Conservation (phyloP, 2,329 filamentous ascomycete genomes). For the Colletotrichum somersetense region DNA sequence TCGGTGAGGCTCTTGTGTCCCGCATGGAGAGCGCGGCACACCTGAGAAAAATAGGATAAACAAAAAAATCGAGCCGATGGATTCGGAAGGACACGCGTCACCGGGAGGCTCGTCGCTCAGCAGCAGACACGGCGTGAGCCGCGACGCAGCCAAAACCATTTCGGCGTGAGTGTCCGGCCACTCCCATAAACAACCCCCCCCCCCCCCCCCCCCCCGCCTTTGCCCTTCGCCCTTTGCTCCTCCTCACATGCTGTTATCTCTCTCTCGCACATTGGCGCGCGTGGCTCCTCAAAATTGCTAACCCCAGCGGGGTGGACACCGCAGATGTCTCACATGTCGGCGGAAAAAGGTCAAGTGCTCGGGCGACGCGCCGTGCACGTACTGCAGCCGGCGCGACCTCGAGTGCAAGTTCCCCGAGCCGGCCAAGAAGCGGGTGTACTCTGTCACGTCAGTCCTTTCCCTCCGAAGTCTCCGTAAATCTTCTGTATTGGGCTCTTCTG, state of each 20-base stretch:
- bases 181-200: neutral
- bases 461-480: neutral
- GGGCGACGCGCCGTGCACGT: constrained; percentile 37
- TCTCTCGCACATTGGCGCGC: too few relatives aligned
- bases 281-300: neutral
- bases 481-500: neutral
- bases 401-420: constrained; percentile 35
- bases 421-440: constrained; percentile 37
- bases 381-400: constrained; percentile 34
- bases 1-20: too few relatives aligned
- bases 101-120: neutral
- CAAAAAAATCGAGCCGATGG: too few relatives aligned
- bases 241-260: too few relatives aligned
- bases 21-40: too few relatives aligned
- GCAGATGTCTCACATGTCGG: constrained; percentile 41
- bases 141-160: constrained; percentile 31
- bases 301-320: neutral
- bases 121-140: constrained; percentile 13
- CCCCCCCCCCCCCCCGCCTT: neutral
- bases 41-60: too few relatives aligned
- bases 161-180: constrained; percentile 37
- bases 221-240: too few relatives aligned
- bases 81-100: neutral
- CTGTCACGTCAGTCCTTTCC: constrained; percentile 37
- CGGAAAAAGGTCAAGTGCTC: constrained; percentile 42